These are phyloP conservation scores for Phytophthora kernoviae DNA, from an alignment of 352 stramenopile species.

Conservation along the genomic window DNA sequence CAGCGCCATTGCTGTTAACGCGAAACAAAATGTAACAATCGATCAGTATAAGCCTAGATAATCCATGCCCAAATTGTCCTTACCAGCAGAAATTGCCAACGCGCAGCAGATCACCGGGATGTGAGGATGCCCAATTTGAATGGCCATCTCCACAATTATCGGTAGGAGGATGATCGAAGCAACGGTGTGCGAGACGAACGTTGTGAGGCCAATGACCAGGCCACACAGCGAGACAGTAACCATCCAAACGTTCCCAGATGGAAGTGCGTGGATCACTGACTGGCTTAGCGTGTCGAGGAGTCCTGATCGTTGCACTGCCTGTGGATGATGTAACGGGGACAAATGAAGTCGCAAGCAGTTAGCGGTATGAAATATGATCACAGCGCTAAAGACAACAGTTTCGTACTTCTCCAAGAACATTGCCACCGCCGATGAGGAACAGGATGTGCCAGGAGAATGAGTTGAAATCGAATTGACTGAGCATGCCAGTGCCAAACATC, in stretches of 20 bases:
- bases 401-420: conserved; percentile 90
- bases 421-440: conserved; percentile 92
- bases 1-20: conserved; percentile 80
- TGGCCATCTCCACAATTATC: conserved; percentile 91
- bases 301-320: conserved; percentile 85
- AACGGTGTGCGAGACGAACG: conserved; percentile 94
- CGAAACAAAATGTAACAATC: conserved; percentile 4
- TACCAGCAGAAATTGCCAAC: conserved; percentile 88
- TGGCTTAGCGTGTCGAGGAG: conserved; percentile 84
- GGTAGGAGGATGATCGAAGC: conserved; percentile 92
- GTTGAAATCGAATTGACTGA: conserved; percentile 94
- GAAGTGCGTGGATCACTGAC: conserved; percentile 80
- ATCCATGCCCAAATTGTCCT: conserved; percentile 6
- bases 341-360: not conserved
- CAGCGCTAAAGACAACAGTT: not conserved
- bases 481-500: conserved; percentile 89
- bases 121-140: conserved; percentile 85
- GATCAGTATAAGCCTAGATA: not conserved
- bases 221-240: conserved; percentile 87
- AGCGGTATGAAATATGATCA: no score
- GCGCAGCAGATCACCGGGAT: conserved; percentile 88
- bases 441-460: conserved; percentile 95
- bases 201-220: conserved; percentile 88
- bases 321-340: not conserved
- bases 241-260: conserved; percentile 84